Evolutionary conservation across 768 basidiomycete species (phyloP), one percentile per base, ranked within the genome.

Genomic region (Rhizopogon salebrosus): DNA sequence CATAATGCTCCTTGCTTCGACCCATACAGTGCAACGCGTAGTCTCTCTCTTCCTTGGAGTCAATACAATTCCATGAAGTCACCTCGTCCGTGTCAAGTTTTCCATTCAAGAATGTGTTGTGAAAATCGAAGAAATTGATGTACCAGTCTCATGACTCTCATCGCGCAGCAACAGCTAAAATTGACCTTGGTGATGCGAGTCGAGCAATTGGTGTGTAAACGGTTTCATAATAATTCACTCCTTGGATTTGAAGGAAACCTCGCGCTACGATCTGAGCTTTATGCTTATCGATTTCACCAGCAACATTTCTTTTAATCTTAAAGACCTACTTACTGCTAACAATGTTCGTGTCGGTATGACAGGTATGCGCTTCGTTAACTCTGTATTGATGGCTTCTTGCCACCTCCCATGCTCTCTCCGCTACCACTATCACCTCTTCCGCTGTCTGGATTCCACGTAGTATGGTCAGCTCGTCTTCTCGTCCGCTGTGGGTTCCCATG

Each of bases 41-140:
- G 22, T 1, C 29, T 26, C 6, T 37, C 23, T 31, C 27, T 0
- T 36, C 41, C 0, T 49, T 6, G n/a, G 56, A n/a, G 41, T 56
- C 27, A 14, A 50, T 41, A 27, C 72, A 71, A 67, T 3, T 26
- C 42, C n/a, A 57, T n/a, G 10, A 59, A 45, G 50, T 57, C 55
- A 46, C 38, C 29, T 70, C 64, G 6, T 61, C 59, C 18, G 66
- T 59, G 27, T 64, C 64, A 24, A 78, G 67, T 23, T 70, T 59
- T 0, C 69, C 64, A 48, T 71, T 74, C 1, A 80, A 65, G 59
- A 69, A 78, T 0, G 72, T 72, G 0, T 63, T 64, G 22, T 72
- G 72, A 29, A 80, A 68, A 55, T 81, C 74, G 14, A 77, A 61
- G 52, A 68, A 63, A 13, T 73, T 59, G 9, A 79, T 46, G 3